A percentile compares a stretch with the other conserved stretches of the same genome.
Evolutionary conservation across 805 yeast species (phyloP).

Genomic region (Wickerhamiella allomyrinae): DNA sequence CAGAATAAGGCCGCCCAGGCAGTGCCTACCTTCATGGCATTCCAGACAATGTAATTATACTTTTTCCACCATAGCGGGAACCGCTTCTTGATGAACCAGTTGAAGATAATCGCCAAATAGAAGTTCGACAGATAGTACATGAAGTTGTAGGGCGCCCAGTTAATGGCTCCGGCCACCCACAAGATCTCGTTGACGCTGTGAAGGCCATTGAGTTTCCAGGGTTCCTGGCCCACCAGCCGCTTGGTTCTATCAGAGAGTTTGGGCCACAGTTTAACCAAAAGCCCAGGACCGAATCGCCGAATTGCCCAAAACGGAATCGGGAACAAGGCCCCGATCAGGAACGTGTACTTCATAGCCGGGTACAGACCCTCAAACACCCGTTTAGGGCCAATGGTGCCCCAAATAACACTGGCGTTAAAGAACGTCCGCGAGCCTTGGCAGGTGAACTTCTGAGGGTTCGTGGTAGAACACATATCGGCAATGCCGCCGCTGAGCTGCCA

Average conservation of each 20-base stretch:
- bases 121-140: slow-evolving; percentile 9
- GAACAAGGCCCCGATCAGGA: slow-evolving; percentile 35
- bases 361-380: slow-evolving; percentile 34
- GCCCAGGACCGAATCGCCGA: slow-evolving; percentile 7
- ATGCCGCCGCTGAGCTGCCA: slow-evolving; percentile 14
- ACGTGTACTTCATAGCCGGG: slow-evolving; percentile 48
- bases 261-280: slow-evolving; percentile 1
- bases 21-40: slow-evolving; percentile 43
- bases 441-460: slow-evolving; percentile 29
- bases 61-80: slow-evolving; percentile 49
- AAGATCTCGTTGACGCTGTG: slow-evolving; percentile 23
- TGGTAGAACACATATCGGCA: slow-evolving; percentile 25
- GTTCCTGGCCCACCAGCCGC: background rate
- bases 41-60: slow-evolving; percentile 34
- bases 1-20: slow-evolving; percentile 45
- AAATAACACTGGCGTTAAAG: slow-evolving; percentile 37
- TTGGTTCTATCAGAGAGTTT: background rate
- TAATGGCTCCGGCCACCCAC: slow-evolving; percentile 32
- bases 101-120: slow-evolving; percentile 36
- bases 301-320: slow-evolving; percentile 12
- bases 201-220: background rate
- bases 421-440: slow-evolving; percentile 31
- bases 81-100: slow-evolving; percentile 39
- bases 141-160: slow-evolving; percentile 20
- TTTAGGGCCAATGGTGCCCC: slow-evolving; percentile 53